Evolutionary conservation across 73 alveolate genomes (phyloP).

Genomic region (Paramecium bursaria): DNA sequence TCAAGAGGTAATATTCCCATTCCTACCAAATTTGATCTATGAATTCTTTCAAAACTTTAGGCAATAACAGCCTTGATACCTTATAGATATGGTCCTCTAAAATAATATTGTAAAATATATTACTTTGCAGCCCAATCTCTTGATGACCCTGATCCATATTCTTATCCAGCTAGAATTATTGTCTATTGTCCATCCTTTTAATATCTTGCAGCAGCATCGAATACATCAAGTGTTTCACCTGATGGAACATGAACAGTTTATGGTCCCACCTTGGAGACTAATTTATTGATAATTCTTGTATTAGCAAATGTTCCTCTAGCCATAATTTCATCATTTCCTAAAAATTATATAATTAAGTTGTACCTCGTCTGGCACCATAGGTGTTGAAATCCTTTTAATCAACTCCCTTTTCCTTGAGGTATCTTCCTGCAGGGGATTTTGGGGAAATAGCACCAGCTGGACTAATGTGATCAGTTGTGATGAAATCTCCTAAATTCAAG

Average conservation of each 20-base stretch:
- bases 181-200: slow-evolving; percentile 76
- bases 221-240: slow-evolving; percentile 83
- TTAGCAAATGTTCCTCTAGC: slow-evolving; percentile 97
- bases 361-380: slow-evolving; percentile 92
- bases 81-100: slow-evolving; percentile 85
- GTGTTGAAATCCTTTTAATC: slow-evolving; percentile 86
- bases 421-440: slow-evolving; percentile 91
- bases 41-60: slow-evolving; percentile 87
- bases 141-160: slow-evolving; percentile 94
- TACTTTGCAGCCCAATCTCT: slow-evolving; percentile 98
- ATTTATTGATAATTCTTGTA: slow-evolving; percentile 86
- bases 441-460: slow-evolving; percentile 95
- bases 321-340: slow-evolving; percentile 91
- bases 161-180: slow-evolving; percentile 91
- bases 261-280: slow-evolving; percentile 87
- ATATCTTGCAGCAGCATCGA: slow-evolving; percentile 88
- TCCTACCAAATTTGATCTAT: slow-evolving; percentile 90
- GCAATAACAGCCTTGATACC: slow-evolving; percentile 92
- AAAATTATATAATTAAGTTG: no score
- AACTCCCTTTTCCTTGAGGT: slow-evolving; percentile 81
- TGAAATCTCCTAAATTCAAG: slow-evolving; percentile 88
- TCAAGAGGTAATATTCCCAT: slow-evolving; percentile 89
- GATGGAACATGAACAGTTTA: slow-evolving; percentile 82
- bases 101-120: slow-evolving; percentile 66
- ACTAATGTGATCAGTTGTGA: slow-evolving; percentile 94